Evolutionary conservation across 2,329 filamentous ascomycete genomes (phyloP), one percentile per base, ranked within the genome.

Genomic region (Colletotrichum sp.): DNA sequence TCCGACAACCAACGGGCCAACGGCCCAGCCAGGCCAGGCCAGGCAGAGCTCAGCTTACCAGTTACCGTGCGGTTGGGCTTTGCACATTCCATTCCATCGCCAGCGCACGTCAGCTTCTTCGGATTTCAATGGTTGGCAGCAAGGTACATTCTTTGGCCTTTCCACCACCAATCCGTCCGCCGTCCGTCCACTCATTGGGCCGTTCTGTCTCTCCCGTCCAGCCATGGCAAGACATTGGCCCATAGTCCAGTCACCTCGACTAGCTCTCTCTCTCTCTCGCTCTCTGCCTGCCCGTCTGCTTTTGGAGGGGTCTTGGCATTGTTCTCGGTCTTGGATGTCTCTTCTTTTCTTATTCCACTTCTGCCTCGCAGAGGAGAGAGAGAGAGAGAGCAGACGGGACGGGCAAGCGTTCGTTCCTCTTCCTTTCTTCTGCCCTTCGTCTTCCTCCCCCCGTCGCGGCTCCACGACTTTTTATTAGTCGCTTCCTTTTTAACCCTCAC

Each of bases 181-280:
- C 57, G 21, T 32, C 24, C 18, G 15, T n/a, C 8, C 32, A 18
- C 24, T n/a, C 55, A 69, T 62, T 74, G 60, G 60, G 44, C 44
- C 26, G 24, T 32, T 36, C 66, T 72, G 72, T 75, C 72, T 68
- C 64, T 62, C 39, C 12, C 57, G 44, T 21, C 60, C 72, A 71
- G 60, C 72, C 72, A 69, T 64, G 44, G 55, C 70, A 63, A 76
- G 70, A 76, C 63, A 76, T 64, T 64, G 70, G 70, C 21, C 64
- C 64, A 68, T 57, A 68, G 57, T 32, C 63, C 21, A 76, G 26
- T 34, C 55, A 18, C 57, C 57, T 28, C 63, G 26, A 30, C 36
- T 63, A 44, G 39, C 39, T 49, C 39, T n/a, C 26, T 28, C 26
- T 28, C 26, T 28, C 39, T 49, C 18, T 49, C 39, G 18, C 10